Conservation (phyloP, 2,329 filamentous ascomycete genomes). For the Dactylellina cionopaga region DNA sequence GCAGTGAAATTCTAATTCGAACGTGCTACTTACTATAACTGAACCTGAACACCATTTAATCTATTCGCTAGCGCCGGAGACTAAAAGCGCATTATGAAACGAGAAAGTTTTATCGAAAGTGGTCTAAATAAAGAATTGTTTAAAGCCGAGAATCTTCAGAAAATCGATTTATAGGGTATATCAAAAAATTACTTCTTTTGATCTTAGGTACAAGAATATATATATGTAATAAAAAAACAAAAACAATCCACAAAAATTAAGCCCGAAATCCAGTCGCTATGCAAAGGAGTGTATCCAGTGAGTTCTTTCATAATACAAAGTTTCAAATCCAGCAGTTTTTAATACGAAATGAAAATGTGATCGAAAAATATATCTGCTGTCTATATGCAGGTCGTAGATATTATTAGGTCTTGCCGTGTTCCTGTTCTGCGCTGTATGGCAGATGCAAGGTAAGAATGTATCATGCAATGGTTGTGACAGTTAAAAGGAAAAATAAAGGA, state of each 20-base stretch:
- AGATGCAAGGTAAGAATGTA: conserved; percentile 51
- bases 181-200: conserved; percentile 43
- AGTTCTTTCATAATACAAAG: conserved; percentile 36
- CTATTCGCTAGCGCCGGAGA: too few species aligned
- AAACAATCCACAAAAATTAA: conserved; percentile 18
- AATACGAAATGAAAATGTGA: conserved; percentile 27
- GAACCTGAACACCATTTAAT: too few species aligned
- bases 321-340: conserved; percentile 40
- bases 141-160: too few species aligned
- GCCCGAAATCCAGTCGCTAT: conserved; percentile 47
- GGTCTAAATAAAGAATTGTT: too few species aligned
- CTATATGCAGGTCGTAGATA: conserved; percentile 54
- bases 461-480: conserved; percentile 39
- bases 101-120: too few species aligned
- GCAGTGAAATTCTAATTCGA: too few species aligned
- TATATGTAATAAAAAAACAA: neutral
- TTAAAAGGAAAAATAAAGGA: conserved; percentile 10
- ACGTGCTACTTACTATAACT: too few species aligned
- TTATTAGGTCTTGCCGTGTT: conserved; percentile 48
- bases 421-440: conserved; percentile 51
- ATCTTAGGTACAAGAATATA: conserved; percentile 17
- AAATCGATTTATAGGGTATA: too few species aligned
- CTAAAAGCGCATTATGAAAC: too few species aligned
- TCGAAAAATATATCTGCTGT: conserved; percentile 42
- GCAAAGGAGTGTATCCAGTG: conserved; percentile 53